Percentiles rank a stretch among this genome's conserved stretches.
Conservation (phyloP, 192 early-diverging fungal species). For the Coemansia sp. region DNA sequence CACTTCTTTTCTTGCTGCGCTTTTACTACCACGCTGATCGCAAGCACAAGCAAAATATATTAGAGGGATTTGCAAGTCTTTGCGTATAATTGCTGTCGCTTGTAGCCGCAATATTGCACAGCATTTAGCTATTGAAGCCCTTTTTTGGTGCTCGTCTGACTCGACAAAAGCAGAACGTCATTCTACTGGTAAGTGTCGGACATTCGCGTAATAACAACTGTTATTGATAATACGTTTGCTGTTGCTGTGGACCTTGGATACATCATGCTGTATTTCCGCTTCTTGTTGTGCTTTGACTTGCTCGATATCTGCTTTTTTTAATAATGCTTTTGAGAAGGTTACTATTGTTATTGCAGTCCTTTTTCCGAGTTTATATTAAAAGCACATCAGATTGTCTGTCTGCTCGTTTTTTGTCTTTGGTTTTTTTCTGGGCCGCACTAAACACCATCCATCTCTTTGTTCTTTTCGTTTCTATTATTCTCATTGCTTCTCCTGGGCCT, state of each 20-base stretch:
- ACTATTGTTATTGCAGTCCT: neutral
- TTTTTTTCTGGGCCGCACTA: neutral
- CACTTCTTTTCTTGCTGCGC: neutral
- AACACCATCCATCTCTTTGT: slow-evolving; percentile 2
- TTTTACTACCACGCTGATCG: neutral
- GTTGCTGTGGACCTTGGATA: neutral
- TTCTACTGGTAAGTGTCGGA: slow-evolving; percentile 1
- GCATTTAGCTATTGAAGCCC: neutral
- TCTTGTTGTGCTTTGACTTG: neutral
- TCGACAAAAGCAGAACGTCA: neutral
- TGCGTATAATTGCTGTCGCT: neutral
- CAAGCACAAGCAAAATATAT: neutral
- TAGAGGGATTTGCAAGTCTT: neutral
- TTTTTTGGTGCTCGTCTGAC: slow-evolving; percentile 1
- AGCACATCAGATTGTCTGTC: neutral
- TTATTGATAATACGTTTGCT: no score
- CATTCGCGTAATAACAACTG: neutral
- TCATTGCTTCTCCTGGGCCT: slow-evolving; percentile 1
- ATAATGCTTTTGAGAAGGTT: neutral
- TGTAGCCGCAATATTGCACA: neutral
- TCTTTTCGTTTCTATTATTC: slow-evolving; percentile 9
- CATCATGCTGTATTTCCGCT: neutral
- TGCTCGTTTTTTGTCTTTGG: neutral
- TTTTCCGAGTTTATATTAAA: slow-evolving; percentile 8
- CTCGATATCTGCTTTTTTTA: neutral